These are phyloP conservation scores for Skeletonema tropicum DNA, from an alignment of 108 stramenopile genomes.

Conservation along the genomic window DNA sequence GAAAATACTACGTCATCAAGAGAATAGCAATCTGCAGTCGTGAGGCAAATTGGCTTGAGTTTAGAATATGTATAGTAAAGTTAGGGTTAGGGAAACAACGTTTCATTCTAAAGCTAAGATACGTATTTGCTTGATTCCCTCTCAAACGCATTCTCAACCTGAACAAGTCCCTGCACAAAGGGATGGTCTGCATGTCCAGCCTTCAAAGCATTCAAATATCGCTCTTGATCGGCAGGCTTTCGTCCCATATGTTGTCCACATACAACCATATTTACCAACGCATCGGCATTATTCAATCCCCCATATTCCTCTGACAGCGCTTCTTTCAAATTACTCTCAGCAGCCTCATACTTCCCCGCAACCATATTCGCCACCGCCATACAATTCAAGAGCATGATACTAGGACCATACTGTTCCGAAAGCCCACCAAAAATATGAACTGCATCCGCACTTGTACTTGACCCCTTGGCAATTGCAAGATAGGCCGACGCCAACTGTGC, in stretches of 20 bases:
- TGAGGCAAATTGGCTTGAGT: background rate
- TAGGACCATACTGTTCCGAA: slow-evolving; percentile 95
- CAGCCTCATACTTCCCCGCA: slow-evolving; percentile 83
- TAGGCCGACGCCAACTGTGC: slow-evolving; percentile 90
- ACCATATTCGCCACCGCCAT: slow-evolving; percentile 91
- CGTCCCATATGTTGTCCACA: slow-evolving; percentile 85
- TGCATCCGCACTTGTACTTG: slow-evolving; percentile 83
- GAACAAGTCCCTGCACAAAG: slow-evolving; percentile 68
- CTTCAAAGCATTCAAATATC: slow-evolving; percentile 60
- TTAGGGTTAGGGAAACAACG: too few relatives aligned
- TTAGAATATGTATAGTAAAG: background rate
- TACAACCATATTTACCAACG: slow-evolving; percentile 91
- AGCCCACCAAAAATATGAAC: slow-evolving; percentile 86
- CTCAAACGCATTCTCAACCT: slow-evolving; percentile 84
- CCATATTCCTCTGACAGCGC: slow-evolving; percentile 64
- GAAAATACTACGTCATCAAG: slow-evolving; percentile 17
- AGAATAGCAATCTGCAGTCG: background rate
- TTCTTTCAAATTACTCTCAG: slow-evolving; percentile 82
- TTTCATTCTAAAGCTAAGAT: background rate
- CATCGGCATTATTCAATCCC: slow-evolving; percentile 76
- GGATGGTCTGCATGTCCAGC: slow-evolving; percentile 65
- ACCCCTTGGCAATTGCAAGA: slow-evolving; percentile 83
- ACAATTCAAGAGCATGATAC: slow-evolving; percentile 87
- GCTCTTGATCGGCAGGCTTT: slow-evolving; percentile 46
- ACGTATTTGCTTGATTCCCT: slow-evolving; percentile 85